Percentiles rank a stretch among this genome's conserved stretches.
Conservation (phyloP, 441 rosid species). For the Populus tomentosa region DNA sequence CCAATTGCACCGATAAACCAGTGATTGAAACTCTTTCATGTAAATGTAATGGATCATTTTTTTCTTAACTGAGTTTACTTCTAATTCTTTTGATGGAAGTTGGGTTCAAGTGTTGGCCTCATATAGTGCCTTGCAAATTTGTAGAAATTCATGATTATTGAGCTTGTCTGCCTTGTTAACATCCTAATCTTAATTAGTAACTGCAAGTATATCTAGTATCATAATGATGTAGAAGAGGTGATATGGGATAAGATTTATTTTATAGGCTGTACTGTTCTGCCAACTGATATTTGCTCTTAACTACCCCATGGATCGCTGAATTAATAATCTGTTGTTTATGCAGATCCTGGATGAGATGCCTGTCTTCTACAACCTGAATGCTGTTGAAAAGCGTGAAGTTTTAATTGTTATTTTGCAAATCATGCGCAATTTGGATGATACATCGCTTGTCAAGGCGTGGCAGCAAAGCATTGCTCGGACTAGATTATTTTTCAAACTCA, state of each 20-base stretch:
- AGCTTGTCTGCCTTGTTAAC: neutral
- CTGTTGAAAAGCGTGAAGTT: constrained; percentile 97
- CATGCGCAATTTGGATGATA: constrained; percentile 93
- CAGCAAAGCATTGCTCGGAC: constrained; percentile 99
- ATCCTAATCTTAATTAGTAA: neutral
- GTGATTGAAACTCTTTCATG: neutral
- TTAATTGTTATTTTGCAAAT: constrained; percentile 87
- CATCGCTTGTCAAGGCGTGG: constrained; percentile 94
- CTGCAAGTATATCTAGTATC: neutral
- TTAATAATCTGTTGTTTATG: constrained; percentile 22
- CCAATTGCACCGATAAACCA: neutral
- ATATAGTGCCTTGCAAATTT: neutral
- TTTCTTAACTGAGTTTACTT: neutral
- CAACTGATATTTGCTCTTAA: neutral
- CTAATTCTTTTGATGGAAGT: neutral
- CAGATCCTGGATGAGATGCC: constrained; percentile 99
- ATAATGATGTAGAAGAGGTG: neutral
- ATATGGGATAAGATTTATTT: neutral
- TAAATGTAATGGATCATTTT: neutral
- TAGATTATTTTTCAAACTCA: constrained; percentile 90
- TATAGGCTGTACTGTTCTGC: neutral
- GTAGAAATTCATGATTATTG: neutral
- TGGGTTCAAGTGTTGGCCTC: neutral
- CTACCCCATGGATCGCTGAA: neutral
- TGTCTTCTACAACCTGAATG: constrained; percentile 93